Percentiles rank a stretch among this genome's conserved stretches.
phyloP scores from a whole-genome alignment of 345 rosid species.

The Gossypioides kirkii region DNA sequence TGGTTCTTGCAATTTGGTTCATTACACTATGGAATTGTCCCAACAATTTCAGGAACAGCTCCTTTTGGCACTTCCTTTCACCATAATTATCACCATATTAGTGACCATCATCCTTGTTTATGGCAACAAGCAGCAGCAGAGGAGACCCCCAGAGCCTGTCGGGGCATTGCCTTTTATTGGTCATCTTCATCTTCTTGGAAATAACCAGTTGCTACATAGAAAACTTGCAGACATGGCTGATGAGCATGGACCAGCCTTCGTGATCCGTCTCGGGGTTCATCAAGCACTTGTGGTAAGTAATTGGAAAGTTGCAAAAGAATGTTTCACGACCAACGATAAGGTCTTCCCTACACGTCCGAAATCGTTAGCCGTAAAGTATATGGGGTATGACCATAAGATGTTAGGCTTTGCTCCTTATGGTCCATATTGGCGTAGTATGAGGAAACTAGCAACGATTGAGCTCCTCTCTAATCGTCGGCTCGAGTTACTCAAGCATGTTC shows the following conservation, averaged over 20 bases:
- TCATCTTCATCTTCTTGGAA: slow-evolving; percentile 45
- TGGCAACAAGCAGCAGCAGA: neutral
- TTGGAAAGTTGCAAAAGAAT: slow-evolving; percentile 44
- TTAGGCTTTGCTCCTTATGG: slow-evolving; percentile 62
- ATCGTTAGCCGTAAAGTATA: slow-evolving; percentile 38
- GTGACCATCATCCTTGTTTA: neutral
- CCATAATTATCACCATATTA: neutral
- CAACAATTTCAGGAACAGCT: neutral
- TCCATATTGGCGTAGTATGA: slow-evolving; percentile 53
- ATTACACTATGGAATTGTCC: neutral
- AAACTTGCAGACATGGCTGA: slow-evolving; percentile 45
- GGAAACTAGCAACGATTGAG: slow-evolving; percentile 49
- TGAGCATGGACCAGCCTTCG: slow-evolving; percentile 39
- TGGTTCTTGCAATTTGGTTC: neutral
- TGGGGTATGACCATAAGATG: slow-evolving; percentile 55
- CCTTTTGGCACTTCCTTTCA: neutral
- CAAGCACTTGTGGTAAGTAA: slow-evolving; percentile 36
- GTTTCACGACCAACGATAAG: slow-evolving; percentile 56
- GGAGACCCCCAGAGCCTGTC: neutral
- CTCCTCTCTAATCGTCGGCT: slow-evolving; percentile 51
- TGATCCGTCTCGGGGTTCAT: slow-evolving; percentile 36
- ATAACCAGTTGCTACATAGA: slow-evolving; percentile 34
- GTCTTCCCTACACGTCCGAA: slow-evolving; percentile 52
- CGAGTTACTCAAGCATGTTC: slow-evolving; percentile 44
- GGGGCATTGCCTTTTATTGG: slow-evolving; percentile 55